A percentile compares a stretch with the other conserved stretches of the same genome.
phyloP scores from a whole-genome alignment of 371 early-diverging fungal genomes.

The Syncephalastrum contaminatum region DNA sequence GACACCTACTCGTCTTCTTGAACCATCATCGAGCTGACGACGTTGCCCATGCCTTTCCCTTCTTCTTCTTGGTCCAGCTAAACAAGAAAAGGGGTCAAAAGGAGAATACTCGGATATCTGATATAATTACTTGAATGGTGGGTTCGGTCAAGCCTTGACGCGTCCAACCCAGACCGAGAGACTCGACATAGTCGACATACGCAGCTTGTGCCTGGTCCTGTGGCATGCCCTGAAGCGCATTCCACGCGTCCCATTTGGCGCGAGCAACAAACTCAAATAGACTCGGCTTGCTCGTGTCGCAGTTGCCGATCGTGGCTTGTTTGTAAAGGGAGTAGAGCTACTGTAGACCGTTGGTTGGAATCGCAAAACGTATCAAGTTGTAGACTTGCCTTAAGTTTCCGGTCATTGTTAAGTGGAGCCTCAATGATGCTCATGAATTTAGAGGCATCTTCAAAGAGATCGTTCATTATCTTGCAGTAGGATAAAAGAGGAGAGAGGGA shows the following conservation, averaged over 20 bases:
- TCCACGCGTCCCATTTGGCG: slow-evolving; percentile 56
- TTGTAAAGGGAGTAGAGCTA: slow-evolving; percentile 51
- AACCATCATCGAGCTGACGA: slow-evolving; percentile 38
- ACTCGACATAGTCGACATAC: slow-evolving; percentile 37
- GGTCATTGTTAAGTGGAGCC: slow-evolving; percentile 33
- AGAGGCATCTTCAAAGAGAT: slow-evolving; percentile 38
- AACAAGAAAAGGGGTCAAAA: neutral
- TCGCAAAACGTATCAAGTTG: neutral
- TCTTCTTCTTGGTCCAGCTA: slow-evolving; percentile 7
- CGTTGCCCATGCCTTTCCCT: slow-evolving; percentile 13
- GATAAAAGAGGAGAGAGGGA: too few species aligned
- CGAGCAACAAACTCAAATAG: slow-evolving; percentile 48
- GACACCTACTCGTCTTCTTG: slow-evolving; percentile 16
- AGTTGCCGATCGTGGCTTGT: slow-evolving; percentile 47
- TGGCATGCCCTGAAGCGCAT: slow-evolving; percentile 25
- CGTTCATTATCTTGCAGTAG: neutral
- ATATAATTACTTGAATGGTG: neutral
- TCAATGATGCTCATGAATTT: slow-evolving; percentile 32
- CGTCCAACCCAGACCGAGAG: slow-evolving; percentile 40
- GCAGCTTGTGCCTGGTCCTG: slow-evolving; percentile 24
- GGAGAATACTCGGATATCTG: neutral
- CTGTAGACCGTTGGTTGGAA: neutral
- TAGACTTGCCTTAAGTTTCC: slow-evolving; percentile 36
- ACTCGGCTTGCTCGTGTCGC: slow-evolving; percentile 32
- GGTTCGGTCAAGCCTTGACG: slow-evolving; percentile 21